Percentiles rank a stretch among this genome's conserved stretches.
Conservation (phyloP, 257 asterid genomes). For the Coffea canephora region DNA sequence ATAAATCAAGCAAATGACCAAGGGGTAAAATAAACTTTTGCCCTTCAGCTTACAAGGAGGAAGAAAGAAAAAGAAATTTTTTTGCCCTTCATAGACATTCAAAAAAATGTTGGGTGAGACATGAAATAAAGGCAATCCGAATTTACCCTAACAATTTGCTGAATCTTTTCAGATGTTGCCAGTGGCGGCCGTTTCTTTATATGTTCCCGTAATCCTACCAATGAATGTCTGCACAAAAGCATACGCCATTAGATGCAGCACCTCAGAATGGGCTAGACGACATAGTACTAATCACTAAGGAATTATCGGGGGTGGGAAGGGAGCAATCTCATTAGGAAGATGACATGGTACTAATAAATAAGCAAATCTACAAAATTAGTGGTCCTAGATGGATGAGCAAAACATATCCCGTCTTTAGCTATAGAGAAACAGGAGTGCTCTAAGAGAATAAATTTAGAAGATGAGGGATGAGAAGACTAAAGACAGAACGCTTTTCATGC, state of each 20-base stretch:
- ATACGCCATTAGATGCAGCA: background rate
- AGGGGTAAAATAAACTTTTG: background rate
- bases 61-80: no score
- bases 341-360: no score
- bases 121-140: background rate
- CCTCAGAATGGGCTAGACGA: background rate
- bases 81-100: background rate
- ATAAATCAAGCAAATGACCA: background rate
- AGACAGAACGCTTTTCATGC: background rate
- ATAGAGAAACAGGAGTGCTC: background rate
- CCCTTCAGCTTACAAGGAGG: no score
- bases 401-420: background rate
- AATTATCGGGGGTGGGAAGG: no score
- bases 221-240: constrained; percentile 52
- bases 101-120: background rate
- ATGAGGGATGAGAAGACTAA: background rate
- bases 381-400: background rate
- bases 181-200: constrained; percentile 98
- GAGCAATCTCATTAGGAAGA: no score
- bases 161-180: constrained; percentile 93
- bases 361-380: background rate
- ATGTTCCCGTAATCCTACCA: constrained; percentile 83
- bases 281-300: background rate
- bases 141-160: constrained; percentile 86
- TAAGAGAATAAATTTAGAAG: background rate